Base-by-base conservation (phyloP, 2,329 filamentous ascomycete species). In the Colletotrichum destructivum region DNA sequence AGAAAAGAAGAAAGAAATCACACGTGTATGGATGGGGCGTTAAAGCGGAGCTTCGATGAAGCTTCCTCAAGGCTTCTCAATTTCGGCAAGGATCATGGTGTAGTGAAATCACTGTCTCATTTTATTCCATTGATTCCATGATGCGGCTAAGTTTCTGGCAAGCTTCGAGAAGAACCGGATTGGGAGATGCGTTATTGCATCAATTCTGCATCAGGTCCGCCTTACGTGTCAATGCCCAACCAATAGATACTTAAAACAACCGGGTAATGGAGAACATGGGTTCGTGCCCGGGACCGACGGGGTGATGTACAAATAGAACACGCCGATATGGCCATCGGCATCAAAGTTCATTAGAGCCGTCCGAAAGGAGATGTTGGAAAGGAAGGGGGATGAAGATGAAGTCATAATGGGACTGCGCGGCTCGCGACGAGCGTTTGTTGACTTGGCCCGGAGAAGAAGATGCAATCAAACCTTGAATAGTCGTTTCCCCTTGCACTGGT, bases 91-190 rank as follows among this genome's bases (percentile, higher is more conserved):
- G 71, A 63, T 57, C 40, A 44, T 44, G 44, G 55, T 42, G 40
- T 38, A 4, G 26, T 55, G 12, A 51, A 70, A 61, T 66, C 52
- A 63, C 52, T 35, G 12, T 21, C 46, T 69, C 64, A 47, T 71
- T 51, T 63, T 57, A 65, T 71, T 68, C 38, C 40, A 57, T 52
- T 62, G 44, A 51, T 61, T 64, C 60, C 38, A 55, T 63, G 47
- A 60, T 56, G 69, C 69, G 31, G 31, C 31, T 1, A 11, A 35
- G 31, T 35, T 72, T 72, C 66, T 12, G 35, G 13, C 47, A 49
- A 56, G 60, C 60, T 72, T 71, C 66, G 54, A 70, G 66, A 72
- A 70, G 26, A 44, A 57, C 57, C 57, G 38, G 42, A 71, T 64
- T 57, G 68, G 64, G 13, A 13, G 18, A 7, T 23, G n/a, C 60